These are phyloP conservation scores for Coemansia sp. DNA, from an alignment of 192 early-diverging fungal species.

Conservation along the genomic window DNA sequence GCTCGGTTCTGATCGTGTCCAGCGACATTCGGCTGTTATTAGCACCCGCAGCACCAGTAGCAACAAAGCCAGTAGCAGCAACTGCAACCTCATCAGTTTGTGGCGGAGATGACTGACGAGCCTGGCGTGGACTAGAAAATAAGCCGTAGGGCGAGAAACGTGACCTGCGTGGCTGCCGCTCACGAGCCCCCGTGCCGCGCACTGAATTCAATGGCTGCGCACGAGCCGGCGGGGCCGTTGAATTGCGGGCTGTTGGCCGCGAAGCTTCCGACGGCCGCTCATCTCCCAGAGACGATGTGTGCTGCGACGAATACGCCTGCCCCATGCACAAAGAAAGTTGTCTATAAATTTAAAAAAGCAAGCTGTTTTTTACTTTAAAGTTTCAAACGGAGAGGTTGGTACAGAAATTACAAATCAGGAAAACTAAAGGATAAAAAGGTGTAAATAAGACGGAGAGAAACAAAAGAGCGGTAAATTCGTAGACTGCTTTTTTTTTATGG, in stretches of 20 bases:
- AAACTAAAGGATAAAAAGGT: constrained; percentile 2
- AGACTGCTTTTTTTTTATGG: neutral
- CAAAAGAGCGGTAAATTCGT: neutral
- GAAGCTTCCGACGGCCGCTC: neutral
- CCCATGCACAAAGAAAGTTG: constrained; percentile 18
- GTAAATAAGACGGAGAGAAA: neutral
- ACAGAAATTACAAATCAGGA: constrained; percentile 3
- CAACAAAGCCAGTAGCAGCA: too few species aligned
- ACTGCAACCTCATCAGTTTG: too few species aligned
- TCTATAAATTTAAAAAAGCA: neutral
- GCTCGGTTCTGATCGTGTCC: neutral
- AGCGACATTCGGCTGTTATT: constrained; percentile 1
- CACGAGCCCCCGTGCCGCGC: constrained; percentile 2
- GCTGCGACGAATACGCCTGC: constrained; percentile 27
- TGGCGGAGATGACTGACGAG: neutral
- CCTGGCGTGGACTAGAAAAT: constrained; percentile 1
- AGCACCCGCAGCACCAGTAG: neutral
- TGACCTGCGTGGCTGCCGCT: constrained; percentile 7
- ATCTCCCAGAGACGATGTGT: neutral
- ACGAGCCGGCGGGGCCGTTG: neutral
- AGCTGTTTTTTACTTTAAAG: too few species aligned
- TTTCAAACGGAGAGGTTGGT: neutral
- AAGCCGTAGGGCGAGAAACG: constrained; percentile 28
- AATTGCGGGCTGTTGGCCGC: neutral
- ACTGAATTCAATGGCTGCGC: constrained; percentile 4